Conservation (phyloP, 192 early-diverging fungal genomes). For the Glomus cerebriforme region DNA sequence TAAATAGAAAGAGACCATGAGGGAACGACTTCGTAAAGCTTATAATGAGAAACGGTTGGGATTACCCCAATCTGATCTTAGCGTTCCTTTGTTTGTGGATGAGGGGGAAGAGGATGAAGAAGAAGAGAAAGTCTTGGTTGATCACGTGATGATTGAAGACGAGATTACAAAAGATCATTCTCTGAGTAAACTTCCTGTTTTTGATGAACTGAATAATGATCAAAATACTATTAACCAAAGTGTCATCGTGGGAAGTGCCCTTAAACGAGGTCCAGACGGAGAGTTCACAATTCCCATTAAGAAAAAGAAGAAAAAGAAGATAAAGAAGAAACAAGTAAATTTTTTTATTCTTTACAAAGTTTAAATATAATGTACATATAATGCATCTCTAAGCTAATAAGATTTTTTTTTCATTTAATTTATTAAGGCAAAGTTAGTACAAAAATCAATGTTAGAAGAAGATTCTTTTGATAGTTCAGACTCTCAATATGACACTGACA, state of each 20-base stretch:
- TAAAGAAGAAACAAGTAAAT: constrained; percentile 33
- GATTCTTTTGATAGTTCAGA: constrained; percentile 77
- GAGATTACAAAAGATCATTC: neutral
- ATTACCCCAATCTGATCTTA: constrained; percentile 56
- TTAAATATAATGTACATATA: too few relatives aligned
- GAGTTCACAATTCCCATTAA: constrained; percentile 42
- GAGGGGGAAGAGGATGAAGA: constrained; percentile 38
- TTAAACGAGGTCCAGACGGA: constrained; percentile 45
- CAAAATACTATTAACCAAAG: neutral
- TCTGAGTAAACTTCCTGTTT: neutral
- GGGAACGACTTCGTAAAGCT: constrained; percentile 68
- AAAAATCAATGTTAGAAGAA: constrained; percentile 57
- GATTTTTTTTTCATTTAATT: neutral
- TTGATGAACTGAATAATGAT: neutral
- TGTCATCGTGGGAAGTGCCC: constrained; percentile 50
- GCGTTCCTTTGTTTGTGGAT: constrained; percentile 58
- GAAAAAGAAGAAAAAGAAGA: constrained; percentile 55
- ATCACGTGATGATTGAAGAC: neutral
- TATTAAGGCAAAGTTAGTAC: constrained; percentile 37
- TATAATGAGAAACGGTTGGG: constrained; percentile 68
- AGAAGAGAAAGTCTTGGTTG: neutral
- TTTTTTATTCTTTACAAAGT: neutral
- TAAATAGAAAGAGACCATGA: constrained; percentile 60
- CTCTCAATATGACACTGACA: constrained; percentile 54
- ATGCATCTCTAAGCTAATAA: neutral